phyloP scores from a whole-genome alignment of 164 flowering plant genomes.

The Magnolia changhungtana region DNA sequence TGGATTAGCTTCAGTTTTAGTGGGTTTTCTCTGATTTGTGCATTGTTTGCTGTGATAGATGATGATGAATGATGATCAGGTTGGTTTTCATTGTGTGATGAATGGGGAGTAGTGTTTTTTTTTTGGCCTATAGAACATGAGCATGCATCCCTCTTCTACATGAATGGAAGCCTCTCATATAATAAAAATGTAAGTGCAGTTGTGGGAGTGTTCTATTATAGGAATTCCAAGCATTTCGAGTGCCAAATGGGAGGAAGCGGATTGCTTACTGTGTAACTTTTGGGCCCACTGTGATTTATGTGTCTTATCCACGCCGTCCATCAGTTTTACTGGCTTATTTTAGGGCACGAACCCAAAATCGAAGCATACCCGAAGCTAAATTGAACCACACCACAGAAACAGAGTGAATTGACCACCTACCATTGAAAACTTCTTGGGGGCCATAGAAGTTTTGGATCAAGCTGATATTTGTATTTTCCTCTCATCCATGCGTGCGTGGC shows the following conservation, averaged over 20 bases:
- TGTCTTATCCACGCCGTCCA: too few relatives aligned
- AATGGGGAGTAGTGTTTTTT: not conserved
- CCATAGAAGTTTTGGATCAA: too few relatives aligned
- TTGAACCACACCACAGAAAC: too few relatives aligned
- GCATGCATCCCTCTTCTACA: not conserved
- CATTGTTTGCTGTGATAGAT: not conserved
- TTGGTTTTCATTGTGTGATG: conserved; percentile 6
- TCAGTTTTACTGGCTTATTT: too few relatives aligned
- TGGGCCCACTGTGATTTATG: not conserved
- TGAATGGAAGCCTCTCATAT: not conserved
- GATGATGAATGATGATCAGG: not conserved
- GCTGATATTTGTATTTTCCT: too few relatives aligned
- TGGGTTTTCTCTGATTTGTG: not conserved
- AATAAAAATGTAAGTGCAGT: not conserved
- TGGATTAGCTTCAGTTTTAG: not conserved
- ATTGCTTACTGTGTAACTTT: not conserved
- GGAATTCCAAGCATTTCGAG: not conserved
- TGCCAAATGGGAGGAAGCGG: not conserved
- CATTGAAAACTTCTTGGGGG: too few relatives aligned
- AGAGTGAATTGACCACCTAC: too few relatives aligned
- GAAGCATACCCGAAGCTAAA: too few relatives aligned
- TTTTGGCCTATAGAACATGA: not conserved
- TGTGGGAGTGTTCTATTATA: not conserved
- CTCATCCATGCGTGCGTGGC: too few relatives aligned
- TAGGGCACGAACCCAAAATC: too few relatives aligned